A percentile compares a stretch with the other conserved stretches of the same genome.
phyloP scores from a whole-genome alignment of 345 rosid genomes.

The Hevea brasiliensis region DNA sequence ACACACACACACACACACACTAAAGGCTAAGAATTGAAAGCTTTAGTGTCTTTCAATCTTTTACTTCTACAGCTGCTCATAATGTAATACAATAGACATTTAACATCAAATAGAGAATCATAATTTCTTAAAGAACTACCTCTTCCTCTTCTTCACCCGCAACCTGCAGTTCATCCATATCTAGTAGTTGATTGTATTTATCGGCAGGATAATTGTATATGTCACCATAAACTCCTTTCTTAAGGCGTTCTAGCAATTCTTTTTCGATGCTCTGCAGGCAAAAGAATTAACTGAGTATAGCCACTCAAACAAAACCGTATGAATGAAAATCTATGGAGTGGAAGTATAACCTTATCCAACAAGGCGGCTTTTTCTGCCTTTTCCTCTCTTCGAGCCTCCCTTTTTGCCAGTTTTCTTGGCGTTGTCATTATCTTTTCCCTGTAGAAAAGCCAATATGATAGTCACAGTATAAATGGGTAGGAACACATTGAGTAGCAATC shows the following conservation, averaged over 20 bases:
- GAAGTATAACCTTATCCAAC: constrained; percentile 65
- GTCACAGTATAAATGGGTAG: neutral
- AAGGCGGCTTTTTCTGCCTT: constrained; percentile 83
- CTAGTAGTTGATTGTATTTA: constrained; percentile 52
- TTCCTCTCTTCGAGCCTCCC: constrained; percentile 80
- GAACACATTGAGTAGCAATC: neutral
- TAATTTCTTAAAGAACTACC: constrained; percentile 33
- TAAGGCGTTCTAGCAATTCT: constrained; percentile 78
- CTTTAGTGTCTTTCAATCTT: neutral
- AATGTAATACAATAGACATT: neutral
- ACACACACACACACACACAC: no score
- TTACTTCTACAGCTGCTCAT: neutral
- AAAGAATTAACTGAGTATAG: neutral
- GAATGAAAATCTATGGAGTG: neutral
- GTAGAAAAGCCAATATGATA: neutral
- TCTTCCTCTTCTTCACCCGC: constrained; percentile 44
- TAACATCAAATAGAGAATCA: neutral
- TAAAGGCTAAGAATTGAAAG: neutral
- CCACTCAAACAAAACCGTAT: neutral
- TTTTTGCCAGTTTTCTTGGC: constrained; percentile 65
- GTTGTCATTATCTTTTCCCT: constrained; percentile 71
- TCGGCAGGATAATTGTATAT: constrained; percentile 63
- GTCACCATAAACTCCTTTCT: constrained; percentile 63
- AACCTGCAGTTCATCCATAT: constrained; percentile 35
- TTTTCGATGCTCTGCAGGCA: constrained; percentile 72